phyloP scores from a whole-genome alignment of 2,329 filamentous ascomycete genomes.

The Aspergillus floridensis region DNA sequence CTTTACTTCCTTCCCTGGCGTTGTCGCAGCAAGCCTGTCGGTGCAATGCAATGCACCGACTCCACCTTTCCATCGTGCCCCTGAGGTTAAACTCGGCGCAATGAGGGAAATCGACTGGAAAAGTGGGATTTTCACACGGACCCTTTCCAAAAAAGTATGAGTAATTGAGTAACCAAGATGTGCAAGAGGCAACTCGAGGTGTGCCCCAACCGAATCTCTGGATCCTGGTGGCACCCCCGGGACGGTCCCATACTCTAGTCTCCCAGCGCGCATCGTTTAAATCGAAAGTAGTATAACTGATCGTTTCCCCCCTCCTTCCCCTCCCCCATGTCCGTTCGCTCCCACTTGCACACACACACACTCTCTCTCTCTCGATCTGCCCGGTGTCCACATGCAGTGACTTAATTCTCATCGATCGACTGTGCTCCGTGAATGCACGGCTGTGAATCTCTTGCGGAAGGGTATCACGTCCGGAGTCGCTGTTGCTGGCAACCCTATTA shows the following conservation, averaged over 20 bases:
- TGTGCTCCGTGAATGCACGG: constrained; percentile 16
- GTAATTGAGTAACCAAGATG: constrained; percentile 3
- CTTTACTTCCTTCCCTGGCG: constrained; percentile 5
- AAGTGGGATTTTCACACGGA: not conserved
- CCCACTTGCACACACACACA: constrained; percentile 3
- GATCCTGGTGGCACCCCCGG: not conserved
- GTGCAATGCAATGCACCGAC: constrained; percentile 9
- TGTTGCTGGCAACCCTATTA: not conserved
- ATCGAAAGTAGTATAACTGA: constrained; percentile 21
- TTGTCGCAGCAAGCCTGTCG: constrained; percentile 4
- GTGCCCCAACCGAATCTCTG: constrained; percentile 12
- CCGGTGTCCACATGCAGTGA: constrained; percentile 12
- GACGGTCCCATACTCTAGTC: not conserved
- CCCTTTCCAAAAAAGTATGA: constrained; percentile 7
- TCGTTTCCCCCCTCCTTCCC: constrained; percentile 16
- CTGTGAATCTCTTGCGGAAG: constrained; percentile 21
- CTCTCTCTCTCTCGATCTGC: constrained; percentile 7
- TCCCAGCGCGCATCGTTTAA: constrained; percentile 5
- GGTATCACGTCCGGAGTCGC: constrained; percentile 14
- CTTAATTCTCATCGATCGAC: constrained; percentile 3
- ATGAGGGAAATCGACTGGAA: not conserved
- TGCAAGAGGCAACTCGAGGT: constrained; percentile 1
- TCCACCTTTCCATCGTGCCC: constrained; percentile 13
- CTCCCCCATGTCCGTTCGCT: constrained; percentile 5
- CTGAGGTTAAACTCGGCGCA: constrained; percentile 15